Conservation (phyloP, 202 grass and related monocot species). For the Musa balbisiana region DNA sequence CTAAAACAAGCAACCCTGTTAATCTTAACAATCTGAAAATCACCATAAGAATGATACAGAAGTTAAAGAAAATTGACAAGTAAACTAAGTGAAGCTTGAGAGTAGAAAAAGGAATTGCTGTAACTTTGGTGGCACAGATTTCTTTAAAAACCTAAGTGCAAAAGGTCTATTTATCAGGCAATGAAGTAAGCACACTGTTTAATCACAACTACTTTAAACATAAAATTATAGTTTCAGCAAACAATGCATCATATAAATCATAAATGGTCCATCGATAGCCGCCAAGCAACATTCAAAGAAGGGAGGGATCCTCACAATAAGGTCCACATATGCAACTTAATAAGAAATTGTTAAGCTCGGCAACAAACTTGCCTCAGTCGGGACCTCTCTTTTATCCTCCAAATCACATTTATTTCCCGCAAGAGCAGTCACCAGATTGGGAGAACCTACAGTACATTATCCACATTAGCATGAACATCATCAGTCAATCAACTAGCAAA, state of each 20-base stretch:
- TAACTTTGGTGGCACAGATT: background rate
- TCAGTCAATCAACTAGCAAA: background rate
- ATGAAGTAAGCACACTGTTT: background rate
- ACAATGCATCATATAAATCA: background rate
- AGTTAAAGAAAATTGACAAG: background rate
- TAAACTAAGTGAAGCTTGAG: background rate
- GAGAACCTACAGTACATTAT: conserved; percentile 4
- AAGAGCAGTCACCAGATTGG: conserved; percentile 17
- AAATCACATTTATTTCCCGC: conserved; percentile 24
- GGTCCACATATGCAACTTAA: background rate
- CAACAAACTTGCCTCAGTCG: conserved; percentile 10
- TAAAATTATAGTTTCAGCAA: background rate
- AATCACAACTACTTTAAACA: background rate
- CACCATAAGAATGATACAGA: background rate
- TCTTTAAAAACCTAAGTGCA: background rate
- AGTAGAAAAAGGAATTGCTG: background rate
- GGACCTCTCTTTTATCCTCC: conserved; percentile 13
- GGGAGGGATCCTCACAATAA: background rate
- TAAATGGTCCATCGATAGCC: background rate
- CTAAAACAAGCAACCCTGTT: background rate
- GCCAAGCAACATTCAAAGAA: background rate
- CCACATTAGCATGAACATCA: conserved; percentile 1
- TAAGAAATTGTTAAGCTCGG: background rate
- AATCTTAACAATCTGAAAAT: background rate
- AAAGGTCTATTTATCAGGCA: background rate